These are phyloP conservation scores for Cotoneaster glaucophyllus DNA, from an alignment of 306 rosid species.

Conservation along the genomic window DNA sequence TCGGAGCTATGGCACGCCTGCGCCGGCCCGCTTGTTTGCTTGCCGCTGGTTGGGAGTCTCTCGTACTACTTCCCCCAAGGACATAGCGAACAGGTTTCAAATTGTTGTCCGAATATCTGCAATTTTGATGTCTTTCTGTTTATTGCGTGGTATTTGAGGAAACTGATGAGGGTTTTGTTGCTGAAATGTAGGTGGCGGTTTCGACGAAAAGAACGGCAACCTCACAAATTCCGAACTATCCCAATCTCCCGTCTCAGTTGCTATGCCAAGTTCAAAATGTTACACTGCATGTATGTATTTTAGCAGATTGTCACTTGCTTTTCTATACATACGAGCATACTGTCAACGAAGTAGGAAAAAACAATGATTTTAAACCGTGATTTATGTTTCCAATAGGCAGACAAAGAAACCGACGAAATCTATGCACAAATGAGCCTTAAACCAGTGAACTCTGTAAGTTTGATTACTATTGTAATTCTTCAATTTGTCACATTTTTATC, in stretches of 20 bases:
- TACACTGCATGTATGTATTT: conserved; percentile 64
- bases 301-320: not conserved
- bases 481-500: not conserved
- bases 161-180: conserved; percentile 4
- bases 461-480: not conserved
- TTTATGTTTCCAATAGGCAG: conserved; percentile 55
- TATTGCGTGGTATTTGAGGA: not conserved
- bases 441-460: conserved; percentile 84
- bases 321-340: not conserved
- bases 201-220: conserved; percentile 88
- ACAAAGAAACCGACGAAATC: conserved; percentile 92
- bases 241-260: conserved; percentile 82
- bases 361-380: not conserved
- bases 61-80: conserved; percentile 97
- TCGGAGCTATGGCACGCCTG: conserved; percentile 99
- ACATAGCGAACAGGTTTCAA: conserved; percentile 86
- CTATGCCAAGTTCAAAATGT: conserved; percentile 84
- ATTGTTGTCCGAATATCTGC: not conserved
- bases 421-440: conserved; percentile 95
- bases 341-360: not conserved
- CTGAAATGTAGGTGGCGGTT: conserved; percentile 69
- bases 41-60: conserved; percentile 85
- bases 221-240: conserved; percentile 92
- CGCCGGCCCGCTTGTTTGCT: conserved; percentile 88
- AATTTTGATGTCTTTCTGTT: not conserved